A percentile compares a stretch with the other conserved stretches of the same genome.
Evolutionary conservation across 306 rosid species (phyloP).

Genomic region (Senna tora): DNA sequence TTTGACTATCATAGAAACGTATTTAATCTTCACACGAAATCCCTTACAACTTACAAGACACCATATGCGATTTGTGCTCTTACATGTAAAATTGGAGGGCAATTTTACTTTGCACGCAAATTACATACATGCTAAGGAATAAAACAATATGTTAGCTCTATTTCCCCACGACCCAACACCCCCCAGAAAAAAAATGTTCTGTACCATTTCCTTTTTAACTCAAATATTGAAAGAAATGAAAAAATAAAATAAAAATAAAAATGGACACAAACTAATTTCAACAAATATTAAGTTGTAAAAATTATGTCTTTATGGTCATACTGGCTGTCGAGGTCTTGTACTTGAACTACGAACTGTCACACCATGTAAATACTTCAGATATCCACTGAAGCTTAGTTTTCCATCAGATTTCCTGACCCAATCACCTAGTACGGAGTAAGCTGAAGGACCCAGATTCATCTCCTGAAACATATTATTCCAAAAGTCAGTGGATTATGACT

Average conservation of each 20-base stretch:
- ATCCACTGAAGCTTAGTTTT: constrained; percentile 86
- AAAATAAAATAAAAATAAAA: constrained; percentile 26
- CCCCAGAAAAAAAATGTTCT: constrained; percentile 38
- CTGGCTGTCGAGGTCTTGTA: constrained; percentile 64
- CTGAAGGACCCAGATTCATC: constrained; percentile 78
- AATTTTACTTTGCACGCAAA: constrained; percentile 49
- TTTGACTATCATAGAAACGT: constrained; percentile 37
- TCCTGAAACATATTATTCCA: constrained; percentile 61
- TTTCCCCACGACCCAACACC: constrained; percentile 37
- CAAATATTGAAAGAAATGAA: background rate
- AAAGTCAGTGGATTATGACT: constrained; percentile 21
- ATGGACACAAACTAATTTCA: constrained; percentile 47
- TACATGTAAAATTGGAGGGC: constrained; percentile 45
- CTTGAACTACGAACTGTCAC: constrained; percentile 73
- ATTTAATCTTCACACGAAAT: constrained; percentile 47
- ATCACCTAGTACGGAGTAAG: constrained; percentile 68
- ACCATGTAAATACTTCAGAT: constrained; percentile 88
- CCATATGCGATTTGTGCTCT: constrained; percentile 40
- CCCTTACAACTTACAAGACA: constrained; percentile 47
- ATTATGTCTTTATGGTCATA: constrained; percentile 36
- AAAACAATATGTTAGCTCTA: constrained; percentile 52
- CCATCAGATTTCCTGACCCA: constrained; percentile 89
- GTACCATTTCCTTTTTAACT: constrained; percentile 44
- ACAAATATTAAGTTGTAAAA: constrained; percentile 29
- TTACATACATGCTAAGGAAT: constrained; percentile 53